These are phyloP conservation scores for Piromyces sp. DNA, from an alignment of 192 early-diverging fungal species.

Conservation along the genomic window DNA sequence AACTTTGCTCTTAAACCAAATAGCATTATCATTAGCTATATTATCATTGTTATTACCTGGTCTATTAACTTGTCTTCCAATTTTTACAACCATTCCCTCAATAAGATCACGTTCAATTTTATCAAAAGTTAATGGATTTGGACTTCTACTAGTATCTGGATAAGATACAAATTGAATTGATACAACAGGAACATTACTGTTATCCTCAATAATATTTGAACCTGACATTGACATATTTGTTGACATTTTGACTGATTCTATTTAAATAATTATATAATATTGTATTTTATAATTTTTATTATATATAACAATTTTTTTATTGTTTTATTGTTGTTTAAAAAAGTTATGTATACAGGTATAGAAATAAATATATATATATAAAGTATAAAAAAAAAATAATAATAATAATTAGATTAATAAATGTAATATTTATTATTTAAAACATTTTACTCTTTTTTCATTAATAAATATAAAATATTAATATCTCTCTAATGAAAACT, in stretches of 20 bases:
- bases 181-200: not conserved
- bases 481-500: too few species aligned
- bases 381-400: too few species aligned
- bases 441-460: too few species aligned
- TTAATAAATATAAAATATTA: too few species aligned
- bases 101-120: not conserved
- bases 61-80: not conserved
- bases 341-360: too few species aligned
- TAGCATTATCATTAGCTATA: slow-evolving; percentile 16
- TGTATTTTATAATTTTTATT: too few species aligned
- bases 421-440: too few species aligned
- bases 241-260: not conserved
- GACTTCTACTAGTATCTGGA: not conserved
- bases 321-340: too few species aligned
- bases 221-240: not conserved
- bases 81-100: not conserved
- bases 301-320: too few species aligned
- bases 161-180: not conserved
- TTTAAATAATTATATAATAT: too few species aligned
- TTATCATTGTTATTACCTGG: not conserved
- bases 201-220: not conserved
- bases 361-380: too few species aligned
- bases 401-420: too few species aligned
- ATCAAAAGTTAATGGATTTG: not conserved
- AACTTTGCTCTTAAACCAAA: slow-evolving; percentile 83